Evolutionary conservation across 768 basidiomycete species (phyloP), one percentile per base, ranked within the genome.

Genomic region (Dentipellis fragilis): DNA sequence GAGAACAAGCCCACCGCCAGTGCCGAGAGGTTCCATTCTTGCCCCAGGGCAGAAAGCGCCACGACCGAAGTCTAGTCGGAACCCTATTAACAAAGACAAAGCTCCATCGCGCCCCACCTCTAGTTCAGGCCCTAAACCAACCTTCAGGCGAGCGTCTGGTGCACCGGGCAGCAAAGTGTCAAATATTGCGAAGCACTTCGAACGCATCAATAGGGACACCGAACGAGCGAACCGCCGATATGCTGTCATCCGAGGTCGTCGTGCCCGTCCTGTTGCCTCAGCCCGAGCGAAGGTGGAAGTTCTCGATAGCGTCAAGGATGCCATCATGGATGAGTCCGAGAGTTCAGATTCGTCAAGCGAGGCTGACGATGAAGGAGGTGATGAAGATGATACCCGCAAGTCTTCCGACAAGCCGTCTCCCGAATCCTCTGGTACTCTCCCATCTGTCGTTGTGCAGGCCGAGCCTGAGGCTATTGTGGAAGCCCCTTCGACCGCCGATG

Each of bases 151-250:
- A 21, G 72, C 78, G 7, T 65, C 75, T 3, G 66, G 72, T 37
- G 71, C 73, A 38, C 64, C 77, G 7, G 83, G 82, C 14, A 78
- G 71, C 54, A 91, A 89, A 65, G 94, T 98, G 8, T 84, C 87
- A 0, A 90, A 85, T 54, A 91, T 96, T 12, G 81, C 93, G 10
- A 84, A 87, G 61, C 91, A 96, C 59, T 98, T 90, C 67, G 93
- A 96, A 68, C 82, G 89, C 14, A 78, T 96, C 35, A 80, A 76
- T 54, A 80, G 81, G 47, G 90, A 93, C 39, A 79, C 71, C 7
- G 88, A 91, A 63, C 81, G 81, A 38, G 79, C 83, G 2, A 92
- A 82, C 63, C 80, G 84, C 54, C 81, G 87, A 21, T 89, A 95
- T 64, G 80, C 85, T n/a, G 81, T 93, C 54, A 89, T 93, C 64